Evolutionary conservation across 2,329 filamentous ascomycete genomes (phyloP), one percentile per base, ranked within the genome.

Genomic region (Cordyceps farinosa): DNA sequence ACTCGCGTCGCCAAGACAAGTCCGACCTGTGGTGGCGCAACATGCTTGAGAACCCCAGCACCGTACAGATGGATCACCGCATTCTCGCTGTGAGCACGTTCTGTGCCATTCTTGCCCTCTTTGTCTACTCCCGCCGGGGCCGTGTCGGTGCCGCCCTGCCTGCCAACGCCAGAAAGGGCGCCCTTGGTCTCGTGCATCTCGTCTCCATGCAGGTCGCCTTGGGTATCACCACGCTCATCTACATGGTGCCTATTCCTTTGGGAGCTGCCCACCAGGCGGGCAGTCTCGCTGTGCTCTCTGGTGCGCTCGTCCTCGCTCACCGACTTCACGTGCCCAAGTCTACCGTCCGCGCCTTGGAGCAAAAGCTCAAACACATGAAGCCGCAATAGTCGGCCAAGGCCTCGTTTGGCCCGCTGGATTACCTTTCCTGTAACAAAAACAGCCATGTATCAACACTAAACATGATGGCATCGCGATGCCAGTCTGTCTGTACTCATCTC

Each of bases 1-100:
- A 97, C 83, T 89, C 87, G 64, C 90, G 92, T 70, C 85, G 84
- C 64, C 82, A 88, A 47, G 92, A 97, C 73, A 81, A 84, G 48
- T 88, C 87, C 13, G 96, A 99, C 72, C 81, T 98, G 22, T 92
- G 90, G 87, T 99, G 95, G 95, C 88, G 95, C 72, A 99, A 99
- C 78, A 90, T 96, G 83, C 88, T 98, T 40, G 95, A 98, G 81
- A 99, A 99, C 79, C 96, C 95, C 3, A 93, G 90, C 17, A 86
- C 96, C 32, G 96, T 98, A 2, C 96, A 99, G 79, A 86, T 99
- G 51, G 91, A 99, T 77, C 95, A 99, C 80, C 89, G 96, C 51
- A 91, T 96, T 69, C 83, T 98, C 42, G 96, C 95, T 64, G 91
- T 89, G 53, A 92, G 91, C 17, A 97, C 94, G 1, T 96, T 97